Conservation (phyloP, 805 yeast species). For the Saccharomycopsis sp. region DNA sequence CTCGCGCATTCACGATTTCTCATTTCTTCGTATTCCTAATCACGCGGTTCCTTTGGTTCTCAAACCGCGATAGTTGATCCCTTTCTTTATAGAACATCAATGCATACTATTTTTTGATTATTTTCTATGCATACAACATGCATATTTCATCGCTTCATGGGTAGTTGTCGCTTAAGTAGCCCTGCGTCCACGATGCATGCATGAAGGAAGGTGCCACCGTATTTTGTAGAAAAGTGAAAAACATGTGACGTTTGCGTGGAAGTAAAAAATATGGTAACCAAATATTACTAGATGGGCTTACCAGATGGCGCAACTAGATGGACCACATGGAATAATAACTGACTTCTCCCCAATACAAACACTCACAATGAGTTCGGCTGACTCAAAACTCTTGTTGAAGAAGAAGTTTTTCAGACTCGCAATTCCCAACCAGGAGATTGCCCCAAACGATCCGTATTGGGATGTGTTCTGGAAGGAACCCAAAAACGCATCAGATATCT, state of each 20-base stretch:
- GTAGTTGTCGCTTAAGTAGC: no score
- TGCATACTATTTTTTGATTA: no score
- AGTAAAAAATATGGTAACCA: no score
- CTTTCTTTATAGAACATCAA: neutral
- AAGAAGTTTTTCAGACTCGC: conserved; percentile 55
- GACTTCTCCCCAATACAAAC: neutral
- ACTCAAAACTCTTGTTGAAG: conserved; percentile 55
- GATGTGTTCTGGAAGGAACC: conserved; percentile 43
- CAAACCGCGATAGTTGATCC: neutral
- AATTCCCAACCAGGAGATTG: conserved; percentile 33
- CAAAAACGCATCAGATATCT: conserved; percentile 48
- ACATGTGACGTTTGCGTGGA: no score
- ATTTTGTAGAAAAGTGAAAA: no score
- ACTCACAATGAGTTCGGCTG: conserved; percentile 60
- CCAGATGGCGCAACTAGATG: no score
- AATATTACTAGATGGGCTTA: no score
- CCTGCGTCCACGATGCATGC: no score
- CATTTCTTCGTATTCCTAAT: neutral
- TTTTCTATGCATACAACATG: no score
- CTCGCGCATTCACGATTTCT: neutral
- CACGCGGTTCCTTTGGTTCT: neutral
- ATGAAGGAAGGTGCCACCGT: no score
- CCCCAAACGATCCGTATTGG: conserved; percentile 38
- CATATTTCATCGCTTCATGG: no score
- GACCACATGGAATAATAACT: neutral